Evolutionary conservation across 441 rosid species (phyloP), one percentile per base, ranked within the genome.

Genomic region (Syzygium syzygioides): DNA sequence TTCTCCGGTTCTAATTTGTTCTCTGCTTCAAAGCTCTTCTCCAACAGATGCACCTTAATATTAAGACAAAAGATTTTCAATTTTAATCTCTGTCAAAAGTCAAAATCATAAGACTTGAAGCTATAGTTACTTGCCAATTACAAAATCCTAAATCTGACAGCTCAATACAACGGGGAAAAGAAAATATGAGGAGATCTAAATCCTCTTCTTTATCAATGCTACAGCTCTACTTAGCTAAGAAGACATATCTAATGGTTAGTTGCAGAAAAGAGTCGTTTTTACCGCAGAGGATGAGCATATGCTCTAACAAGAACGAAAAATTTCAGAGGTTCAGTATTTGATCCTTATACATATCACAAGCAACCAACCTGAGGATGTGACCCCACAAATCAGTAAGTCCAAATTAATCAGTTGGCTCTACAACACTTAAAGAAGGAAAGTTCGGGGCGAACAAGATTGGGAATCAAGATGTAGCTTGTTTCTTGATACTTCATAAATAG

Each of bases 11-110:
- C 90, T 54, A 89, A 86, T 54, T 86, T 89, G 76, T 86, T 89
- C 88, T 89, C 90, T 19, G 62, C 86, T 68, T 89, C 90, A n/a
- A 89, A 89, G 54, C 86, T 86, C 88, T 76, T 86, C 90, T 89
- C 90, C 59, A 89, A 66, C 55, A 89, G 88, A 79, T 86, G 57
- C 37, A 89, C 86, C 90, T 89, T 86, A 19, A 45, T 1, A 80
- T 80, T 9, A 84, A 37, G 85, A 87, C 30, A 37, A 87, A 41
- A 59, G 9, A 71, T 12, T 71, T 71, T 71, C 9, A 71, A 41
- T 37, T 41, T 37, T 41, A 71, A 37, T 37, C 52, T 37, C 52
- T 7, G 17, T 71, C 83, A 37, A 71, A 25, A 37, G 52, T 71
- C 52, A 71, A 71, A 71, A 71, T 12, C 83, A 37, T 2, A 15